Evolutionary conservation across 176 grass and related monocot genomes (phyloP).

Genomic region (Phoenix roebelenii): DNA sequence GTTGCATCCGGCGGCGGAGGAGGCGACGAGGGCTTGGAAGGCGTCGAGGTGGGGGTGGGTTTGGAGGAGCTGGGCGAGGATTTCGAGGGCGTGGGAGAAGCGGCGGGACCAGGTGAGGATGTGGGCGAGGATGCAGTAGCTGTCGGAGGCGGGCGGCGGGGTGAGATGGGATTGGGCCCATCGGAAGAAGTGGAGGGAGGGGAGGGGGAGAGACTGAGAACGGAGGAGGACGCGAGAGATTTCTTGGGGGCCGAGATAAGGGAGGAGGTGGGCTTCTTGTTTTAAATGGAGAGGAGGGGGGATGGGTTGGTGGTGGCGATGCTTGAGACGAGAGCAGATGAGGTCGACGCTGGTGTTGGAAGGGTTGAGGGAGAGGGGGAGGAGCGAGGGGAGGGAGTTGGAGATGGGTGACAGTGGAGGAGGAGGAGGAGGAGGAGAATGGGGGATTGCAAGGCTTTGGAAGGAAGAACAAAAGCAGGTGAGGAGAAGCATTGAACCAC

Average conservation of each 20-base stretch:
- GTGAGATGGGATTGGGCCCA: slow-evolving; percentile 17
- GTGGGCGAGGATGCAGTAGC: slow-evolving; percentile 54
- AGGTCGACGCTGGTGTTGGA: slow-evolving; percentile 51
- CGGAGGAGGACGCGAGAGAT: slow-evolving; percentile 59
- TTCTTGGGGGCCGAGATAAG: slow-evolving; percentile 47
- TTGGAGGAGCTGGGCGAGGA: slow-evolving; percentile 48
- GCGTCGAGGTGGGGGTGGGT: slow-evolving; percentile 43
- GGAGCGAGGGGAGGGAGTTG: slow-evolving; percentile 39
- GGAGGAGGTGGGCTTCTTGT: slow-evolving; percentile 40
- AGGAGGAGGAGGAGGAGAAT: not conserved
- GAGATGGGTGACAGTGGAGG: not conserved
- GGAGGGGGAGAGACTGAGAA: slow-evolving; percentile 49
- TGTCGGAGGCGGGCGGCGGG: slow-evolving; percentile 30
- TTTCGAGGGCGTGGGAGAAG: slow-evolving; percentile 46
- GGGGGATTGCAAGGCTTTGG: too few species aligned
- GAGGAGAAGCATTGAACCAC: too few species aligned
- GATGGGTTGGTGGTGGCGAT: not conserved
- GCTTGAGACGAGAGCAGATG: slow-evolving; percentile 45
- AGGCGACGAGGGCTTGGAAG: slow-evolving; percentile 35
- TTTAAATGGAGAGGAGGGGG: slow-evolving; percentile 19
- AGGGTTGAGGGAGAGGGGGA: slow-evolving; percentile 59
- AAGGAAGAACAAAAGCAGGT: too few species aligned
- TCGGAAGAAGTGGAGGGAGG: slow-evolving; percentile 23
- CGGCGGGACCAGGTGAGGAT: slow-evolving; percentile 48
- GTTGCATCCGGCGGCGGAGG: slow-evolving; percentile 12